Evolutionary conservation across 1,139 yeast species (phyloP).

Genomic region (Yamadazyma jaroonii): DNA sequence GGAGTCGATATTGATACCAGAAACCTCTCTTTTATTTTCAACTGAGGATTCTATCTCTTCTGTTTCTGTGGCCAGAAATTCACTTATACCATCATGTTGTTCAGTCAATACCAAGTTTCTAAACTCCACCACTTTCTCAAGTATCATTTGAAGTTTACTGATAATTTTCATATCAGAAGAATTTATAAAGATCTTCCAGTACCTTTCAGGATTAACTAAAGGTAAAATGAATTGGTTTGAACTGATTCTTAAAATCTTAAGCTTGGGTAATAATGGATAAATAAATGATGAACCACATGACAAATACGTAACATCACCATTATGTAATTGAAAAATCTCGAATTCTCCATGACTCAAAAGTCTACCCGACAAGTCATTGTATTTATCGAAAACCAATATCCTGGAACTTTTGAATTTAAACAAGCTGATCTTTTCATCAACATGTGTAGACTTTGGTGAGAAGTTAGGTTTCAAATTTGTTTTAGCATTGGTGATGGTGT

Average conservation of each 20-base stretch:
- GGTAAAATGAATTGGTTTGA: slow-evolving; percentile 59
- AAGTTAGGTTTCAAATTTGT: slow-evolving; percentile 18
- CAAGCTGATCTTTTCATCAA: slow-evolving; percentile 38
- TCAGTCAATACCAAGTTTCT: slow-evolving; percentile 29
- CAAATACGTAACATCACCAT: slow-evolving; percentile 62
- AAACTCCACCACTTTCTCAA: slow-evolving; percentile 44
- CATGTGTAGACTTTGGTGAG: slow-evolving; percentile 10
- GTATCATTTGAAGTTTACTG: slow-evolving; percentile 32
- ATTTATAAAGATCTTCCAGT: slow-evolving; percentile 60
- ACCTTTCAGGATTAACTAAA: slow-evolving; percentile 66
- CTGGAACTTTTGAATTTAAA: slow-evolving; percentile 38
- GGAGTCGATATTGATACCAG: no score
- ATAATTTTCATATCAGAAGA: slow-evolving; percentile 33
- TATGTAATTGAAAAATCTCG: slow-evolving; percentile 62
- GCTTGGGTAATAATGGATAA: slow-evolving; percentile 64
- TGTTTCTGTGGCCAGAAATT: no score
- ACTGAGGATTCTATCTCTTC: no score
- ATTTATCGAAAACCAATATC: slow-evolving; percentile 45
- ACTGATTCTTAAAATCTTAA: slow-evolving; percentile 54
- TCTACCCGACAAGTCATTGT: slow-evolving; percentile 38
- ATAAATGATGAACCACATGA: slow-evolving; percentile 52
- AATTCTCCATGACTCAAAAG: slow-evolving; percentile 60
- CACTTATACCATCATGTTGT: no score
- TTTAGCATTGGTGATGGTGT: slow-evolving; percentile 26
- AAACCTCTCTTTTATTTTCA: no score